Percentiles rank a stretch among this genome's conserved stretches.
Conservation (phyloP, 2,329 filamentous ascomycete genomes). For the Exserohilum rostratum region DNA sequence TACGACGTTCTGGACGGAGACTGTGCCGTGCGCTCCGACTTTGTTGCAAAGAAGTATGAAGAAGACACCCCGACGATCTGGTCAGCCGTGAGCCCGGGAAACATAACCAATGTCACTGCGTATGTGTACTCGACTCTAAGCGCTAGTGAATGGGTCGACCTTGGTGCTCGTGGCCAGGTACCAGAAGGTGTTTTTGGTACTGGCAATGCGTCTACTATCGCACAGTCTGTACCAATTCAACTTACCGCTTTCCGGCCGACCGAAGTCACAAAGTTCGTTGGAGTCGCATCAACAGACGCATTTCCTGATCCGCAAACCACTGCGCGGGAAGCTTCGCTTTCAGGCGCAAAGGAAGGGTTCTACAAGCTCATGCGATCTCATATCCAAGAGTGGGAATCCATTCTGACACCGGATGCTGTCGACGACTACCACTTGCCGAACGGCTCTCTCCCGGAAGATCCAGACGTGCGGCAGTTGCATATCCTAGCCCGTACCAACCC, state of each 20-base stretch:
- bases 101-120: conserved; percentile 67
- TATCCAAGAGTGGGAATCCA: conserved; percentile 64
- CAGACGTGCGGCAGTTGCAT: conserved; percentile 62
- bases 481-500: conserved; percentile 62
- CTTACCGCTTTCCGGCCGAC: conserved; percentile 61
- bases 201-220: conserved; percentile 67
- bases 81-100: conserved; percentile 67
- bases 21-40: conserved; percentile 68
- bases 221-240: conserved; percentile 62
- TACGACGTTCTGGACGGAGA: conserved; percentile 72
- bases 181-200: conserved; percentile 57
- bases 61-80: conserved; percentile 62
- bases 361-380: conserved; percentile 62
- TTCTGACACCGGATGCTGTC: conserved; percentile 66
- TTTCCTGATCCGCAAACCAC: conserved; percentile 63
- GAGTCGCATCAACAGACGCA: conserved; percentile 71
- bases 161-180: conserved; percentile 53
- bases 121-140: conserved; percentile 61
- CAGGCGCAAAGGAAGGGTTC: conserved; percentile 61
- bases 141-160: conserved; percentile 54
- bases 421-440: conserved; percentile 66
- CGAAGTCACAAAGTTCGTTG: conserved; percentile 70
- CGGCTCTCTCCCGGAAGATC: conserved; percentile 63
- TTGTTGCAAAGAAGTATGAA: conserved; percentile 63
- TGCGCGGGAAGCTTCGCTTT: conserved; percentile 62